Base-by-base conservation (phyloP, 2,329 filamentous ascomycete species). In the Penicillium psychrosexuale region DNA sequence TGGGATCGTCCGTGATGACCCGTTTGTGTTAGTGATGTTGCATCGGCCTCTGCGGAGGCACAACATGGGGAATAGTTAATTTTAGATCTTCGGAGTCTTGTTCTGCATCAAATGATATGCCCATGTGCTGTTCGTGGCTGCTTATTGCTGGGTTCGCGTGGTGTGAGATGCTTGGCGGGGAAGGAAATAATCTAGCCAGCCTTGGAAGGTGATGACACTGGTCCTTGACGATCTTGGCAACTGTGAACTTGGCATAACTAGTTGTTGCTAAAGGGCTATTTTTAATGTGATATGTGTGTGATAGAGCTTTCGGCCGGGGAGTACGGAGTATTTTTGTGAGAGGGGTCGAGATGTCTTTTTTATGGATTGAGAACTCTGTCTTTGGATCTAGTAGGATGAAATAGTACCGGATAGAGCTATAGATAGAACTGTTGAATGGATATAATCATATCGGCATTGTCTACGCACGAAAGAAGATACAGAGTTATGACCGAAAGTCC, bases 271-370 rank as follows among this genome's bases (percentile, higher is more conserved):
- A 8, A 15, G 12, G 15, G 31, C 39, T 54, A 54, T 54, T 54
- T 50, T 44, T 50, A 31, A 44, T 54, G 51, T 54, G 51, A 54
- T 39, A 48, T 12, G 7, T 19, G 11, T 52, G 33, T 46, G 49
- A 51, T 47, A 30, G 17, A 37, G 27, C 40, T 38, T 12, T 33
- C 28, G 37, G 47, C 30, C 19, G 37, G 47, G 2, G 28, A 24
- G 2, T 27, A 22, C 38, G 37, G 38, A 15, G 30, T 43, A 44
- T 22, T 17, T 7, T 28, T 8, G 7, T 28, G 12, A 47, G 30
- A 34, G 30, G 15, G 28, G 28, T 27, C 6, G 5, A 27, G 13
- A 31, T 33, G 8, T 33, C 13, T 31, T 44, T 31, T 31, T 17
- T 47, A n/a, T 33, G 15, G 5, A 15, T 40, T 22, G 22, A 13